Conservation (phyloP, 2,329 filamentous ascomycete genomes). For the Fusarium poae region DNA sequence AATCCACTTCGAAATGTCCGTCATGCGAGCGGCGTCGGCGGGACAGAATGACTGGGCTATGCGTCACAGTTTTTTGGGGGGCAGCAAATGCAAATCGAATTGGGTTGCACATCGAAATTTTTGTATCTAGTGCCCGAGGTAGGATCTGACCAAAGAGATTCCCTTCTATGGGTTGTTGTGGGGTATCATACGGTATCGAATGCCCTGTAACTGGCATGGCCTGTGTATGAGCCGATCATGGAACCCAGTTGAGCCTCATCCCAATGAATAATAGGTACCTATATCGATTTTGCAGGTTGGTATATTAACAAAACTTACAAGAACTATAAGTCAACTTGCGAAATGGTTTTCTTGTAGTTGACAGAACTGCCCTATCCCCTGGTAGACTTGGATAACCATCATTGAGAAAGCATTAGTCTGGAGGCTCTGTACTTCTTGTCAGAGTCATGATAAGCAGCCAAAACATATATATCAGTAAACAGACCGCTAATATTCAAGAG, state of each 20-base stretch:
- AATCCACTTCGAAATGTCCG: conserved; percentile 36
- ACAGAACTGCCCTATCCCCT: too few relatives aligned
- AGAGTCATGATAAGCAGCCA: background rate
- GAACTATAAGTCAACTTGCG: too few relatives aligned
- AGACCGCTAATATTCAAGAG: background rate
- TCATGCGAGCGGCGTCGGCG: conserved; percentile 40
- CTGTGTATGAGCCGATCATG: background rate
- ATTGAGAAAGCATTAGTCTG: too few relatives aligned
- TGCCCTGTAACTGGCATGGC: conserved; percentile 12
- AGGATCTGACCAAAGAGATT: background rate
- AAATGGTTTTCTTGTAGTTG: background rate
- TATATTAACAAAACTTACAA: too few relatives aligned
- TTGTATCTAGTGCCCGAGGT: conserved; percentile 1
- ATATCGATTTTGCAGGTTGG: background rate
- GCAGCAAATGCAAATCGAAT: conserved; percentile 12
- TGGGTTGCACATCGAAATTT: conserved; percentile 26
- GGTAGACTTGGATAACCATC: too few relatives aligned
- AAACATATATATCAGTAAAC: background rate
- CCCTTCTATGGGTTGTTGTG: background rate
- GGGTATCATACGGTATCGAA: conserved; percentile 3
- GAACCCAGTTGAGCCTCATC: background rate
- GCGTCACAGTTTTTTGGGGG: conserved; percentile 35
- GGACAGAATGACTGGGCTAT: conserved; percentile 9
- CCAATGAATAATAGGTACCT: background rate
- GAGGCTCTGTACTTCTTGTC: too few relatives aligned